Evolutionary conservation across 2,329 filamentous ascomycete species (phyloP), one percentile per base, ranked within the genome.

Genomic region (Colletotrichum tanaceti): DNA sequence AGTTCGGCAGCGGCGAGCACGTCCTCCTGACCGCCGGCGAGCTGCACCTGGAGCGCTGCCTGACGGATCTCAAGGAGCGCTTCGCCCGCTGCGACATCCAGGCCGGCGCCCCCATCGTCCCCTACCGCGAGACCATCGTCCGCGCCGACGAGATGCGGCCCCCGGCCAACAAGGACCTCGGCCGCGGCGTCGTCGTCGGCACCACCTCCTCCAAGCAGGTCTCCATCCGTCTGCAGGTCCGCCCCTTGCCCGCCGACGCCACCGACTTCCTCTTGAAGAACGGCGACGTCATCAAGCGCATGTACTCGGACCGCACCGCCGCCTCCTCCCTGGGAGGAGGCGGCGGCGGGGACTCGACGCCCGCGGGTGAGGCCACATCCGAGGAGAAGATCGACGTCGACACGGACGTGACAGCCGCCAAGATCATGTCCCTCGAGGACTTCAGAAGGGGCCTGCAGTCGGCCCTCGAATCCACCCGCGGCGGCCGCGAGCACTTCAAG

Each of bases 1-100:
- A 97, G 58, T 91, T 98, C 60, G 87, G 91, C 65, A 98, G 91
- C 73, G 96, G 96, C 65, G 96, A 99, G 80, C 96, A 99, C 78
- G 96, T 99, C 49, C 89, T 99, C 24, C 80, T 97, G 44, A 98
- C 96, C 0, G 96, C 96, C 6, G 96, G 96, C 62, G 96, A 99
- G 79, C 78, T 99, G 72, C 96, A 99, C 81, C 85, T 99, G 3
- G 96, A 99, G 79, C 86, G 96, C 65, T 99, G 96, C 77, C 79
- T 99, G 68, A 97, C 96, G 61, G 96, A 99, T 82, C 84, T 99
- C 32, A 88, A 93, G 70, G 96, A 99, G 77, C 87, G 96, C 5
- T 99, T 97, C 76, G 95, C 96, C 6, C 91, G 89, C 71, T 98
- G 97, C 76, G 95, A 98, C 73, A 94, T 99, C 60, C 95, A 98